Percentiles rank a stretch among this genome's conserved stretches.
phyloP scores from a whole-genome alignment of 768 basidiomycete species.

The Mycena sanguinolenta region DNA sequence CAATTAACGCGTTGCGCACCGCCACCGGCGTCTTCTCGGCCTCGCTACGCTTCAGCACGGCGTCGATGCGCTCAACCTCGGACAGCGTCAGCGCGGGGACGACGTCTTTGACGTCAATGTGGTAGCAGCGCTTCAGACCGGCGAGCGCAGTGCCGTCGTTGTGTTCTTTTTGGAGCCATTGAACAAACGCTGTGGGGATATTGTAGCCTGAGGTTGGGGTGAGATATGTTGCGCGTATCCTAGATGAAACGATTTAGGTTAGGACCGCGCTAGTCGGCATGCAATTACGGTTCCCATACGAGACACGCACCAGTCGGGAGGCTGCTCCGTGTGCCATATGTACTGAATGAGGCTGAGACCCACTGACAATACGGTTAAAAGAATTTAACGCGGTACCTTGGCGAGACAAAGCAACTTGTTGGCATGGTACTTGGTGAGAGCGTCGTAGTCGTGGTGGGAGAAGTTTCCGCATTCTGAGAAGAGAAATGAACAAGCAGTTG shows the following conservation, averaged over 20 bases:
- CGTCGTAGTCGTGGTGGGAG: slow-evolving; percentile 48
- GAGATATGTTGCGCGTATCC: slow-evolving; percentile 44
- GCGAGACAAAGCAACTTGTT: slow-evolving; percentile 25
- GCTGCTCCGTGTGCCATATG: slow-evolving; percentile 43
- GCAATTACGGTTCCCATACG: neutral
- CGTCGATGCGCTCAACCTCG: slow-evolving; percentile 50
- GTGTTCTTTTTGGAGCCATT: slow-evolving; percentile 13
- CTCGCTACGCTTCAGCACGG: slow-evolving; percentile 27
- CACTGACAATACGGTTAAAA: too few relatives aligned
- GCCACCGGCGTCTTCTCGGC: slow-evolving; percentile 17
- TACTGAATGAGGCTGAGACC: slow-evolving; percentile 31
- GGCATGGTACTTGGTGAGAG: slow-evolving; percentile 48
- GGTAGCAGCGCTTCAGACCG: slow-evolving; percentile 21
- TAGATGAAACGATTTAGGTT: neutral
- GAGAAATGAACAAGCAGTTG: neutral
- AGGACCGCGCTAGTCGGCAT: neutral
- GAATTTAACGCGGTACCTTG: too few relatives aligned
- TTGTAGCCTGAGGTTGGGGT: slow-evolving; percentile 33
- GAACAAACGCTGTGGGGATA: slow-evolving; percentile 34
- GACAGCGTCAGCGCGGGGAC: slow-evolving; percentile 39
- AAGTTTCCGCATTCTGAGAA: slow-evolving; percentile 44
- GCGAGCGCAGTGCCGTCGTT: slow-evolving; percentile 18
- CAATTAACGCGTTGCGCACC: slow-evolving; percentile 37
- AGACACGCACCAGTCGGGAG: slow-evolving; percentile 27
- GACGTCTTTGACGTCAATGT: slow-evolving; percentile 41